These are phyloP conservation scores for Lantana camara DNA, from an alignment of 257 asterid species.

Conservation along the genomic window DNA sequence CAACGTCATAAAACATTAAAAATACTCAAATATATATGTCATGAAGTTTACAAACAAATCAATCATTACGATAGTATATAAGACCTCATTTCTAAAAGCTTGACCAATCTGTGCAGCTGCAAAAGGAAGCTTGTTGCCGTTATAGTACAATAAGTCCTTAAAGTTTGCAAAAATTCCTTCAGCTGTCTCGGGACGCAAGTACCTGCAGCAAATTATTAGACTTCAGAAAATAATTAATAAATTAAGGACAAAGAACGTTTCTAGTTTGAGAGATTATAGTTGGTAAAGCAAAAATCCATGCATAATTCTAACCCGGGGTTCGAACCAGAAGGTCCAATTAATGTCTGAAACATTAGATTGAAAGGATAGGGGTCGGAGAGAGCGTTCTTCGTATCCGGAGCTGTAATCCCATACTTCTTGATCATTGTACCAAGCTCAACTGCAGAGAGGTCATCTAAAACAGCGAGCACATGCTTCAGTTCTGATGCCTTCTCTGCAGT, in stretches of 20 bases:
- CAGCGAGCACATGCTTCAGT: slow-evolving; percentile 64
- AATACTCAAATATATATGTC: background rate
- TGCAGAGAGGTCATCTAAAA: slow-evolving; percentile 64
- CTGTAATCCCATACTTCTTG: slow-evolving; percentile 65
- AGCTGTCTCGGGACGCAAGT: slow-evolving; percentile 88
- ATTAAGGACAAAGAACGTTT: background rate
- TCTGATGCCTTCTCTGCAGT: slow-evolving; percentile 51
- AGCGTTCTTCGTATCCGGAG: slow-evolving; percentile 69
- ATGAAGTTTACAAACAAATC: background rate
- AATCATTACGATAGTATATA: slow-evolving; percentile 6
- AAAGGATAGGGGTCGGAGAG: slow-evolving; percentile 84
- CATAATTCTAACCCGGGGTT: too few species aligned
- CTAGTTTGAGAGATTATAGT: background rate
- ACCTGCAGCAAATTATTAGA: slow-evolving; percentile 39
- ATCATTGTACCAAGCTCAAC: slow-evolving; percentile 74
- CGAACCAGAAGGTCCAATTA: slow-evolving; percentile 72
- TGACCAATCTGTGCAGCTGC: slow-evolving; percentile 91
- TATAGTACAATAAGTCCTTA: slow-evolving; percentile 66
- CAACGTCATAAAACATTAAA: background rate
- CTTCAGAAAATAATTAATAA: slow-evolving; percentile 9
- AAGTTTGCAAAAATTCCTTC: slow-evolving; percentile 85
- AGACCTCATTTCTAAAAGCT: slow-evolving; percentile 80
- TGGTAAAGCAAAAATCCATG: slow-evolving; percentile 7
- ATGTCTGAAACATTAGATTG: slow-evolving; percentile 75
- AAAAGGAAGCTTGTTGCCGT: slow-evolving; percentile 73